phyloP scores from a whole-genome alignment of 164 flowering plant genomes.

The Magnolia officinalis region DNA sequence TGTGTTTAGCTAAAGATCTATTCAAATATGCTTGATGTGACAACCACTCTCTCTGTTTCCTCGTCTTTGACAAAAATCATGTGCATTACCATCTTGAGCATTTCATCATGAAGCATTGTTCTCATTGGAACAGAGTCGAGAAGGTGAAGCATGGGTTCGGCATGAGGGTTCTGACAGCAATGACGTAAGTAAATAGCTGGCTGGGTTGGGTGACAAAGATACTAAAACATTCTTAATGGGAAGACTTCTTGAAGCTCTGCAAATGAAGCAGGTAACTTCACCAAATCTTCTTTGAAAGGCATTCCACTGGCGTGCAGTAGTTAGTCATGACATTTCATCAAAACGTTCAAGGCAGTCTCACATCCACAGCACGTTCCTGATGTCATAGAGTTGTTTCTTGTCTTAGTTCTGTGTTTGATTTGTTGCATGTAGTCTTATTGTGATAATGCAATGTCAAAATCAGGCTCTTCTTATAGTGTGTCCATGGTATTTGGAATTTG shows the following conservation, averaged over 20 bases:
- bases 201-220: background rate
- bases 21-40: too few relatives aligned
- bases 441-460: background rate
- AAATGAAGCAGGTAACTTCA: background rate
- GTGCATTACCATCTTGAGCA: background rate
- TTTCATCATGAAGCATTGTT: background rate
- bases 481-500: background rate
- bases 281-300: background rate
- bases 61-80: too few relatives aligned
- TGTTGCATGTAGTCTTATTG: background rate
- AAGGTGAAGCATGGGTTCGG: conserved; percentile 22
- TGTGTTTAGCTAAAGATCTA: too few relatives aligned
- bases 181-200: background rate
- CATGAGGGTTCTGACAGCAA: conserved; percentile 15
- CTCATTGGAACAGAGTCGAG: conserved; percentile 16
- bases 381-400: background rate
- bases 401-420: background rate
- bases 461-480: background rate
- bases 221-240: background rate
- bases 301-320: background rate
- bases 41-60: too few relatives aligned
- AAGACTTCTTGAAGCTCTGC: background rate
- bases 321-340: background rate
- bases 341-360: background rate
- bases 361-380: background rate